Evolutionary conservation across 495 filamentous ascomycete genomes (phyloP), one percentile per base, ranked within the genome.

Genomic region (Daldinia childiae): DNA sequence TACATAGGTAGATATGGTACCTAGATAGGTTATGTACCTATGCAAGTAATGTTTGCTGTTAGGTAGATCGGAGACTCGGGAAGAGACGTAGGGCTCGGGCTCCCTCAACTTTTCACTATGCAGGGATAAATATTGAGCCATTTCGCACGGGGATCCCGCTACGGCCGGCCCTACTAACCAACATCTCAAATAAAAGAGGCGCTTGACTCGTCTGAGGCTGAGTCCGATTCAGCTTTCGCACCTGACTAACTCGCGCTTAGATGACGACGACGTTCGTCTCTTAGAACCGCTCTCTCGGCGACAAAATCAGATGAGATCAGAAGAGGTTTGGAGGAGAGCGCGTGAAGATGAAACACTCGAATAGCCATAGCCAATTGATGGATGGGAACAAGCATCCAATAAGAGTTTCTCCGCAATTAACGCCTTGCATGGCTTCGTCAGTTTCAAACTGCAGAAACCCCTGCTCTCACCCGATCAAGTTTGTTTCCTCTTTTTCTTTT

Each of bases 381-480:
- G 1, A 14, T 19, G 54, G n/a, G 55, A 74, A 67, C 62, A 71
- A 52, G 24, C 19, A 51, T 24, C 67, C 72, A 71, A 74, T 74
- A 59, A 59, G 15, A 39, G 36, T 60, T 64, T 66, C 61, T 62
- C 60, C 68, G 55, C 64, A 38, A 61, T 63, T 48, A 62, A 72
- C 65, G 69, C 68, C 62, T 62, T 68, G 67, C 71, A 56, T 71
- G 72, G 72, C 61, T 39, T 73, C 64, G 69, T 69, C 69, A 24
- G 73, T 75, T 75, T 75, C 73, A 75, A 57, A 68, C 64, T 72
- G 66, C 56, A 34, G 26, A 51, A 61, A 59, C 45, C 69, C 74
- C 75, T 62, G 69, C 63, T 69, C 38, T 0, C 17, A 21, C 24
- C 26, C 36, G 57, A 34, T 43, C 38, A 43, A 21, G 39, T 59